phyloP scores from a whole-genome alignment of 768 basidiomycete genomes.

The Phanerodontia chrysosporium region DNA sequence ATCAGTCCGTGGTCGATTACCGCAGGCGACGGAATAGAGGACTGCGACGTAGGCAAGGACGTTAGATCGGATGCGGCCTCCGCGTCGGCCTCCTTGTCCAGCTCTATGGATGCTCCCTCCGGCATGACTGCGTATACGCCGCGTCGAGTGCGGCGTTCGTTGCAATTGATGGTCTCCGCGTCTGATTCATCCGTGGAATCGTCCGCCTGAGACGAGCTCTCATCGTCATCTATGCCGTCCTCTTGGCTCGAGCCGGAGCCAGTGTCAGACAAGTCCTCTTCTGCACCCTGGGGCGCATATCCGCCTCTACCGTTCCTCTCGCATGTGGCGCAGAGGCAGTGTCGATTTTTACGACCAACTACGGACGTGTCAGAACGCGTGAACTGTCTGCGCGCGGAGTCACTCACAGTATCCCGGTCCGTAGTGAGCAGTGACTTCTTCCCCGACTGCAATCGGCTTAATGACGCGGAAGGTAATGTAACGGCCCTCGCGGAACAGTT shows the following conservation, averaged over 20 bases:
- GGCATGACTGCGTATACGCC: constrained; percentile 73
- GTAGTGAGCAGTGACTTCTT: constrained; percentile 88
- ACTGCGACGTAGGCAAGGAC: constrained; percentile 43
- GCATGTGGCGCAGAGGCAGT: constrained; percentile 85
- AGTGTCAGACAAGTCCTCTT: constrained; percentile 42
- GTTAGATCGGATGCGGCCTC: constrained; percentile 43
- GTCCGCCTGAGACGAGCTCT: constrained; percentile 22
- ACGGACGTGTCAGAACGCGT: constrained; percentile 18
- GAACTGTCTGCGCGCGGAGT: constrained; percentile 7
- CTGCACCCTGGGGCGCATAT: constrained; percentile 49
- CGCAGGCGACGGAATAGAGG: constrained; percentile 27
- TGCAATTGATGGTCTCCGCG: constrained; percentile 50
- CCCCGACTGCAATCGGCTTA: constrained; percentile 71
- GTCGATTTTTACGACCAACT: constrained; percentile 67
- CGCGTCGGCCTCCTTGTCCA: constrained; percentile 37
- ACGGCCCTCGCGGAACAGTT: constrained; percentile 82
- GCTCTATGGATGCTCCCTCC: constrained; percentile 57
- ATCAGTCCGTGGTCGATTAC: constrained; percentile 20
- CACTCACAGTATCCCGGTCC: constrained; percentile 86
- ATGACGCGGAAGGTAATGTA: constrained; percentile 88
- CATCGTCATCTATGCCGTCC: constrained; percentile 45
- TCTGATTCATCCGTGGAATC: constrained; percentile 20
- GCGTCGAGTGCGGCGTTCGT: constrained; percentile 76
- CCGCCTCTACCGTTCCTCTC: constrained; percentile 73
- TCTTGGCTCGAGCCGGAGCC: constrained; percentile 30